Evolutionary conservation across 176 grass and related monocot genomes (phyloP).

Genomic region (Metroxylon sagu): DNA sequence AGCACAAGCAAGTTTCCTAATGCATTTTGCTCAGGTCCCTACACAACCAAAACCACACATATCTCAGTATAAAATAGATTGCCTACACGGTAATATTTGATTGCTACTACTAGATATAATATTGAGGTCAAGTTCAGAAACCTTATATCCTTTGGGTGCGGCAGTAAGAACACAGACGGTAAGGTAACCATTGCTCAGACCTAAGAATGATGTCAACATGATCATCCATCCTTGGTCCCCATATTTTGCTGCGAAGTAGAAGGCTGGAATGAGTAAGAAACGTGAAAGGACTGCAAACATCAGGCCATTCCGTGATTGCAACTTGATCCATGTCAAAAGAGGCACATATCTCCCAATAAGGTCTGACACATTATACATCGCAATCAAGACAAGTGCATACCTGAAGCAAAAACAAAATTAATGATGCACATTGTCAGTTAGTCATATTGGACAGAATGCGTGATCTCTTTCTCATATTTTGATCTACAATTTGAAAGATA

Average conservation of each 20-base stretch:
- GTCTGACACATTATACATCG: constrained; percentile 50
- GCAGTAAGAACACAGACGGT: constrained; percentile 54
- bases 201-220: constrained; percentile 45
- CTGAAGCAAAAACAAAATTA: constrained; percentile 19
- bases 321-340: constrained; percentile 29
- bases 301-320: constrained; percentile 47
- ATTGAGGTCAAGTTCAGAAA: background rate
- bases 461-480: no score
- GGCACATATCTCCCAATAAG: constrained; percentile 67
- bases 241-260: constrained; percentile 60
- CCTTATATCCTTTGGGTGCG: constrained; percentile 61
- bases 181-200: constrained; percentile 49
- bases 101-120: no score
- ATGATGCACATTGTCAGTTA: background rate
- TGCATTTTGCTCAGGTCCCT: constrained; percentile 70
- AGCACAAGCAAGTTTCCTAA: constrained; percentile 55
- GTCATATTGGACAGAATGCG: background rate
- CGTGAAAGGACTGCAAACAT: constrained; percentile 22
- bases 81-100: no score
- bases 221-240: constrained; percentile 65
- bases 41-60: constrained; percentile 2
- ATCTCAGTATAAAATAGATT: no score
- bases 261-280: constrained; percentile 49
- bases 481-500: no score
- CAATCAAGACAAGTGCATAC: constrained; percentile 55